Conservation (phyloP, 352 stramenopile species). For the Blastocystis sp. region DNA sequence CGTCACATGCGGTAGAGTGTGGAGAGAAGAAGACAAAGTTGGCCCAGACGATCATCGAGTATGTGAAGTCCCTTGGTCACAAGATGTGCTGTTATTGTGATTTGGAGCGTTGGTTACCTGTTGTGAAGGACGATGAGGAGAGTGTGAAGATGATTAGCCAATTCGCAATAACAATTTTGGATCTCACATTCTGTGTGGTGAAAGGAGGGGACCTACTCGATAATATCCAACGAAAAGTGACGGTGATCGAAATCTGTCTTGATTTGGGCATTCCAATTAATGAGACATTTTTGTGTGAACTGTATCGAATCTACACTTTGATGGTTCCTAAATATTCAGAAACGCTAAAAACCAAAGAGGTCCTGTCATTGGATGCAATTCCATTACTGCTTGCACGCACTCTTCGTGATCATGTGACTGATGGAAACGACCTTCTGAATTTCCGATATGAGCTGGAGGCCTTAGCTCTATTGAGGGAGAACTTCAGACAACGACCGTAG, state of each 20-base stretch:
- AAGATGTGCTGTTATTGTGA: conserved; percentile 5
- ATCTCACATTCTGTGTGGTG: conserved; percentile 38
- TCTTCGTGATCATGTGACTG: background rate
- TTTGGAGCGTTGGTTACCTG: background rate
- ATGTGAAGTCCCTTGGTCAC: background rate
- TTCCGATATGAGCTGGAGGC: background rate
- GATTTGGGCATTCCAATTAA: conserved; percentile 3
- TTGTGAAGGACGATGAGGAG: background rate
- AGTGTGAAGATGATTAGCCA: background rate
- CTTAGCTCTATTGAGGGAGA: background rate
- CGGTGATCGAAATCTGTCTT: background rate
- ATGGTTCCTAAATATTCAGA: background rate
- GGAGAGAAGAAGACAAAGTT: background rate
- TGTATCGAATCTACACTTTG: conserved; percentile 23
- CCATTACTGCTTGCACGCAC: background rate
- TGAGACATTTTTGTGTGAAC: conserved; percentile 13
- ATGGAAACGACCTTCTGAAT: background rate
- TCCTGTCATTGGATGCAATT: conserved; percentile 22
- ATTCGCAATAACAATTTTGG: background rate
- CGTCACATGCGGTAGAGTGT: background rate
- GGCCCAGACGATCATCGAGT: background rate
- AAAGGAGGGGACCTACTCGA: background rate
- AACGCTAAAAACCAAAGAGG: conserved; percentile 2
- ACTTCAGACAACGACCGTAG: background rate
- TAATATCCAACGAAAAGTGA: conserved; percentile 16